These are phyloP conservation scores for Hypericum perforatum DNA, from an alignment of 345 rosid genomes.

Conservation along the genomic window DNA sequence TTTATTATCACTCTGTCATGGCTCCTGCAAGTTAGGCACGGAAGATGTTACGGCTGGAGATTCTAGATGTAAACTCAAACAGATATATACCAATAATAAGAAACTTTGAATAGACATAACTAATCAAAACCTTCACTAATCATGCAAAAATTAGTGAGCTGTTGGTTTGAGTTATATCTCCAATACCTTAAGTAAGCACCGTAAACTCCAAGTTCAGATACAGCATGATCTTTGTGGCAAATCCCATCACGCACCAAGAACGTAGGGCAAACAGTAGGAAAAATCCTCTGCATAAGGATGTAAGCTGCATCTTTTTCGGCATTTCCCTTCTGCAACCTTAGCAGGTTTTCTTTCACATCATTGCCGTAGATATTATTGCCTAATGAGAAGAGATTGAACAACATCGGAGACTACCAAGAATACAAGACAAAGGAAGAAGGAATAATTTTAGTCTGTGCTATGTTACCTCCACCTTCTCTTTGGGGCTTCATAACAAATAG, in stretches of 20 bases:
- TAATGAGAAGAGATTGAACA: slow-evolving; percentile 4
- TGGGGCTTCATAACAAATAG: slow-evolving; percentile 92
- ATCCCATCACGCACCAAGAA: slow-evolving; percentile 67
- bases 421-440: neutral
- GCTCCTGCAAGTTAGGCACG: slow-evolving; percentile 43
- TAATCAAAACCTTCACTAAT: too few relatives aligned
- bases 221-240: slow-evolving; percentile 53
- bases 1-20: slow-evolving; percentile 69
- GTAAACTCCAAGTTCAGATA: slow-evolving; percentile 90
- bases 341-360: slow-evolving; percentile 66
- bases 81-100: too few relatives aligned
- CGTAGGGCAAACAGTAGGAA: slow-evolving; percentile 54
- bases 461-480: slow-evolving; percentile 95
- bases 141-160: too few relatives aligned
- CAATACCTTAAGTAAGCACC: slow-evolving; percentile 77
- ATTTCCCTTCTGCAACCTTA: slow-evolving; percentile 52
- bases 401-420: neutral
- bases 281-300: slow-evolving; percentile 95
- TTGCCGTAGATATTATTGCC: slow-evolving; percentile 80
- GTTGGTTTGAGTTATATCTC: neutral
- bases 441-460: slow-evolving; percentile 5
- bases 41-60: neutral
- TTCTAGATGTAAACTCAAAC: too few relatives aligned
- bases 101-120: too few relatives aligned
- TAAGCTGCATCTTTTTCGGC: slow-evolving; percentile 74